Conservation (phyloP, 2,329 filamentous ascomycete genomes). For the Epichloe gansuensis region DNA sequence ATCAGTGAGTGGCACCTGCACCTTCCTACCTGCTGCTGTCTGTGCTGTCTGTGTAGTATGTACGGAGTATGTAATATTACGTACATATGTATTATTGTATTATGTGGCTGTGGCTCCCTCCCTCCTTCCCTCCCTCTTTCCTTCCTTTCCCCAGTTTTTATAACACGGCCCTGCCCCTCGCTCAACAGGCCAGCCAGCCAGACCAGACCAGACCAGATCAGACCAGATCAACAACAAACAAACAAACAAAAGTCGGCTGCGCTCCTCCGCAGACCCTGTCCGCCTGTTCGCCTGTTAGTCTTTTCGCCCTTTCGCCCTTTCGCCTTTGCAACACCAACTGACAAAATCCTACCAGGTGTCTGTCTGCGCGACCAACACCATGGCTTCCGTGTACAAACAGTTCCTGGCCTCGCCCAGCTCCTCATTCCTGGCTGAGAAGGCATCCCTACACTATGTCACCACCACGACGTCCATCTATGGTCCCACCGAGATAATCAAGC, state of each 20-base stretch:
- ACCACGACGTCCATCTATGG: constrained; percentile 66
- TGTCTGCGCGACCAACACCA: constrained; percentile 11
- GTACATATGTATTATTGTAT: too few species aligned
- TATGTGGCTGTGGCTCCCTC: too few species aligned
- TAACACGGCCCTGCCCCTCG: neutral
- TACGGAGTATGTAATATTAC: too few species aligned
- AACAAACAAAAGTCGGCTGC: neutral
- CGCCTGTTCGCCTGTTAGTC: too few species aligned
- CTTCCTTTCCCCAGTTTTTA: too few species aligned
- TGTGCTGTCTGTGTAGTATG: too few species aligned
- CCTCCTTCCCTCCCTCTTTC: too few species aligned
- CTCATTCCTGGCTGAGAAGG: constrained; percentile 49
- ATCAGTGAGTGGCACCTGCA: too few species aligned
- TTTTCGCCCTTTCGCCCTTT: neutral
- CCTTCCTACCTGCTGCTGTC: too few species aligned
- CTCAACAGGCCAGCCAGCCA: neutral
- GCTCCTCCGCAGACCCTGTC: neutral
- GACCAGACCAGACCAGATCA: too few species aligned
- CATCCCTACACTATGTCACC: constrained; percentile 76
- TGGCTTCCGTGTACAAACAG: constrained; percentile 49
- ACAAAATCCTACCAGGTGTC: neutral
- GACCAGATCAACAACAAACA: neutral
- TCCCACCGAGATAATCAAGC: constrained; percentile 66
- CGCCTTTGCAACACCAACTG: neutral
- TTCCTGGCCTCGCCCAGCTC: constrained; percentile 57